Evolutionary conservation across 1,139 yeast genomes (phyloP).

Genomic region (Pneumocystis sp.): DNA sequence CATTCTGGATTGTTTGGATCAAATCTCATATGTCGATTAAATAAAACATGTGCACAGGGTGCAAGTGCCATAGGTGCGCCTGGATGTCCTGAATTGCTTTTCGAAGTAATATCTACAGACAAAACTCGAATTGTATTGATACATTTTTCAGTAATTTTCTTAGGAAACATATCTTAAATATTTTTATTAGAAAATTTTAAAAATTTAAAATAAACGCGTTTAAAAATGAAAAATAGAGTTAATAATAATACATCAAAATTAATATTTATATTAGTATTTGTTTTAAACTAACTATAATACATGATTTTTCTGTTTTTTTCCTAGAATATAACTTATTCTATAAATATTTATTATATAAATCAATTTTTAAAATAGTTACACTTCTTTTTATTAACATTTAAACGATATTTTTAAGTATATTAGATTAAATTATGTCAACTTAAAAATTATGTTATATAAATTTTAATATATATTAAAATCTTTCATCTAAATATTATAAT

Average conservation of each 20-base stretch:
- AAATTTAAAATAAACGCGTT: background rate
- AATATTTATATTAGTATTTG: background rate
- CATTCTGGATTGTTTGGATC: slow-evolving; percentile 85
- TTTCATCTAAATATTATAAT: too few relatives aligned
- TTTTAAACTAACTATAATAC: background rate
- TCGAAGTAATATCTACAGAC: slow-evolving; percentile 69
- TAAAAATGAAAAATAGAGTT: background rate
- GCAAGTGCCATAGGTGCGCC: slow-evolving; percentile 98
- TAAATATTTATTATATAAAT: too few relatives aligned
- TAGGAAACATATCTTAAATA: slow-evolving; percentile 17
- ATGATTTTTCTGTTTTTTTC: background rate
- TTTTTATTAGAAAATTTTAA: background rate
- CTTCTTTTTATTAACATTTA: too few relatives aligned
- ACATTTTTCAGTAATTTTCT: slow-evolving; percentile 57
- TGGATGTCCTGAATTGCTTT: slow-evolving; percentile 97
- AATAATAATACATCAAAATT: background rate
- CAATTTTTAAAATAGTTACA: too few relatives aligned
- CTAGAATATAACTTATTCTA: too few relatives aligned
- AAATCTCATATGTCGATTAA: slow-evolving; percentile 60
- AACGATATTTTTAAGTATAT: too few relatives aligned
- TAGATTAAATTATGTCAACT: too few relatives aligned
- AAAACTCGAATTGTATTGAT: slow-evolving; percentile 69
- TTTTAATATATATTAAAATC: too few relatives aligned
- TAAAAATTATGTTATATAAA: too few relatives aligned
- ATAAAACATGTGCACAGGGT: slow-evolving; percentile 64